Evolutionary conservation across 2,329 filamentous ascomycete genomes (phyloP).

Genomic region (Neophaeococcomyces mojaviensis): DNA sequence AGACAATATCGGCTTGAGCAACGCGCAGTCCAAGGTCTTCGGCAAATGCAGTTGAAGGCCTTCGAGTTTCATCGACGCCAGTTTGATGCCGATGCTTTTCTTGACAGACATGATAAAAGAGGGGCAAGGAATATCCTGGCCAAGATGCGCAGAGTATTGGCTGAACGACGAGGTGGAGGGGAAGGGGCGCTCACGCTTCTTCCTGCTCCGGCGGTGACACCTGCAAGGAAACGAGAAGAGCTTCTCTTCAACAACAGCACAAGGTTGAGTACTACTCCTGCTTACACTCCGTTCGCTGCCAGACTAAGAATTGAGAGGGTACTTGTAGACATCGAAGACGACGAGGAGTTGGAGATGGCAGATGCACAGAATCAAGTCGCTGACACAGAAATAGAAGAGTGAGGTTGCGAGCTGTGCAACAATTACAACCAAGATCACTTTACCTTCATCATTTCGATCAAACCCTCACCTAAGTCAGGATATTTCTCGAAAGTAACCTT

Average conservation of each 20-base stretch:
- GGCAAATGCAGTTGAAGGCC: constrained; percentile 7
- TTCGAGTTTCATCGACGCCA: constrained; percentile 6
- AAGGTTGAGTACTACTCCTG: constrained; percentile 10
- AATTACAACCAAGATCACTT: no score
- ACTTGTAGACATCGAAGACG: constrained; percentile 6
- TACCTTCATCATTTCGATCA: no score
- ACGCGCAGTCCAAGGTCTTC: constrained; percentile 3
- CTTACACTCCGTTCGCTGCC: constrained; percentile 8
- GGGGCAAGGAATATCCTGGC: constrained; percentile 2
- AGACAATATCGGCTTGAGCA: constrained; percentile 5
- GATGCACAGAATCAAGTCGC: background rate
- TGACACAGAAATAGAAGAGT: background rate
- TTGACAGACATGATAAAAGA: constrained; percentile 3
- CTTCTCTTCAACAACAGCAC: constrained; percentile 8
- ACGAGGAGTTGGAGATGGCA: background rate
- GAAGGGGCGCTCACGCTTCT: constrained; percentile 3
- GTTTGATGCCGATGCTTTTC: constrained; percentile 6
- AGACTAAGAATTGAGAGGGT: constrained; percentile 2
- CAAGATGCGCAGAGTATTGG: background rate
- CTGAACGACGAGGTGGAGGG: background rate
- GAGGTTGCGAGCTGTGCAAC: no score
- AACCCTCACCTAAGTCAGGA: no score
- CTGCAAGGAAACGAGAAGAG: constrained; percentile 8
- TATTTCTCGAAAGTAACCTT: no score
- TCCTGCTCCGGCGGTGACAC: constrained; percentile 1